Base-by-base conservation (phyloP, 371 early-diverging fungal species). In the Homolaphlyctis polyrhiza region DNA sequence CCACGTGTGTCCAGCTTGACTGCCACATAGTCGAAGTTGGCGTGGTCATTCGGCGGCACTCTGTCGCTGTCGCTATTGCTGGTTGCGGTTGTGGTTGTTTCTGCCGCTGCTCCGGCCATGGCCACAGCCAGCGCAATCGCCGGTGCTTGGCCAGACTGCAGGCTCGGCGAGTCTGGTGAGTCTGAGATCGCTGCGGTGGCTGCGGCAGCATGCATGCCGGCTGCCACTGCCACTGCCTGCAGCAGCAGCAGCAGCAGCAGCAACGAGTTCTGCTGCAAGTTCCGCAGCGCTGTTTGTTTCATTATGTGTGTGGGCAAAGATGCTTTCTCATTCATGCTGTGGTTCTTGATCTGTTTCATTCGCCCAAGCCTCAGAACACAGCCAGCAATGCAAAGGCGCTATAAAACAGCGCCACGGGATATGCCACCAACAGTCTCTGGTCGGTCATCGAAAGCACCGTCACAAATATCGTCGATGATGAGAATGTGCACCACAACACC, bases 391-490 rank as follows among this genome's bases (percentile, higher is more conserved):
- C 97, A 82, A 97, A 98, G 63, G 91, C 89, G 29, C 91, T 86
- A 68, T 98, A 98, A 64, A 98, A 84, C 58, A 98, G 79, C 21
- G 88, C 89, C 21, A 98, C 89, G 1, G 98, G 98, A 61, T 98
- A 98, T 30, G 95, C 96, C 2, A 98, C 94, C 47, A 98, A 80
- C 62, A 94, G 77, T 47, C 96, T 82, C 74, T 98, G 97, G 55
- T 97, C 91, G 35, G 78, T 87, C 92, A 97, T 90, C 61, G 86
- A 85, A 48, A 98, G 77, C 6, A 93, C 94, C 35, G 93, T 91
- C 27, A 92, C 90, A 78, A 98, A 98, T 91, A 98, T 95, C 49
- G 87, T 86, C 1, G 96, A 92, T 28, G 96, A 91, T 6, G 96
- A 89, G 71, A 87, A 88, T 1, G 97, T 96, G 80, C 96, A 93